These are phyloP conservation scores for Agarophyton chilense DNA, from an alignment of 23 red algal species.

Conservation along the genomic window DNA sequence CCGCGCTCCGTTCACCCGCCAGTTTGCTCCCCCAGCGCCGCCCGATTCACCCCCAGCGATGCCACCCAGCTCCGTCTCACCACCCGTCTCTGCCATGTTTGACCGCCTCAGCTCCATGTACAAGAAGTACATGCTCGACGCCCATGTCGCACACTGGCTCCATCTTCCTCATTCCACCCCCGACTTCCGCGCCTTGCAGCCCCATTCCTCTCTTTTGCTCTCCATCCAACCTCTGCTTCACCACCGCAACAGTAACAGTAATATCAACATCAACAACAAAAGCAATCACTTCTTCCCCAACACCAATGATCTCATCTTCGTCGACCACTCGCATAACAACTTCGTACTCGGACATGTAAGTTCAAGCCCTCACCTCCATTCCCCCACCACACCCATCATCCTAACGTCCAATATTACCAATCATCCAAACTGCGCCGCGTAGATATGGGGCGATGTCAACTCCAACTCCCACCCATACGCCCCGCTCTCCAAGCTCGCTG, in stretches of 20 bases:
- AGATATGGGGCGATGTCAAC: constrained; percentile 42
- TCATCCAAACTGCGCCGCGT: no score
- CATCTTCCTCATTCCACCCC: not conserved
- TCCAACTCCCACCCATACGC: constrained; percentile 23
- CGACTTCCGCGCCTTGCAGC: not conserved
- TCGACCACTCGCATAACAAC: constrained; percentile 7
- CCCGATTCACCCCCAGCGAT: not conserved
- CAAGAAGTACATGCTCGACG: constrained; percentile 32
- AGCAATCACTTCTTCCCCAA: not conserved
- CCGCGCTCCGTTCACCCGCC: no score
- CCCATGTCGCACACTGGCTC: constrained; percentile 35
- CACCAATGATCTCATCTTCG: constrained; percentile 26
- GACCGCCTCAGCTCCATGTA: constrained; percentile 12
- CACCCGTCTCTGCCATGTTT: constrained; percentile 9
- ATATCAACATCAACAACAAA: not conserved
- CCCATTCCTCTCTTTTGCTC: not conserved
- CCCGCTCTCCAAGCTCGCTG: not conserved
- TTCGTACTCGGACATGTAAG: constrained; percentile 62
- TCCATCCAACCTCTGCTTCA: not conserved
- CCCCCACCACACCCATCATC: not conserved
- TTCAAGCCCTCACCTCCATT: not conserved
- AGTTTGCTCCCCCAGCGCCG: not conserved
- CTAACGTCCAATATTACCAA: no score
- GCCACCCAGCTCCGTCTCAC: constrained; percentile 12
- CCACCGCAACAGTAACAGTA: not conserved